Evolutionary conservation across 768 basidiomycete genomes (phyloP), one percentile per base, ranked within the genome.

Genomic region (Amanita polypyramis): DNA sequence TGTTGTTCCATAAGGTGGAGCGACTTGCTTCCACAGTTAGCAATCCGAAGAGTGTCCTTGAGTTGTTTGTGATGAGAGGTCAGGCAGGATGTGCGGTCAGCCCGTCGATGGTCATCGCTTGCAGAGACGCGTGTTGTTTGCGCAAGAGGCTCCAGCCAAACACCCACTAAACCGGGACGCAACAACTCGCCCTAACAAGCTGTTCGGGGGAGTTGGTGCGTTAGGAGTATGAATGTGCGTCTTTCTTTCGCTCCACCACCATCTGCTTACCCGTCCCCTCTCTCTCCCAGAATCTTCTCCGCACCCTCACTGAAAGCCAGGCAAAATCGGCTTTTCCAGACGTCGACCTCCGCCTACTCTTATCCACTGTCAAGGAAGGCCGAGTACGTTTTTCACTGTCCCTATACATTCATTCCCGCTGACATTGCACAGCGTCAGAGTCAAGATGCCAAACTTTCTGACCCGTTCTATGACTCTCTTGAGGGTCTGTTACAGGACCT

Each of bases 401-500:
- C 42, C 42, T 53, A 46, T 52, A 52, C 49, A 30, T 51, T 25
- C 43, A 40, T 41, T 35, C 27, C 51, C n/a, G 20, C 10, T 55
- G 47, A 59, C 45, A 29, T 38, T 46, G 29, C 43, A 55, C 50
- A 51, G 47, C 42, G 62, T 7, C 59, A 65, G 56, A 76, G 71
- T 56, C 68, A 78, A 53, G 86, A 89, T 60, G 61, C 68, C 33
- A 89, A 90, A 62, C 72, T 82, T 15, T 75, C 82, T 12, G 93
- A 96, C 59, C 80, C 85, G 12, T 99, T 97, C 72, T 92, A 89
- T 56, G 95, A 97, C 53, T 88, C 89, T 0, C 73, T 98, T 43
- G 96, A 99, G 59, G 86, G 88, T 51, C 73, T 97, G 29, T 67
- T 96, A 44, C 67, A 69, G 32, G 96, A 99, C 72, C 74, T 99